Conservation (phyloP, 768 basidiomycete genomes). For the Mycena sanguinolenta region DNA sequence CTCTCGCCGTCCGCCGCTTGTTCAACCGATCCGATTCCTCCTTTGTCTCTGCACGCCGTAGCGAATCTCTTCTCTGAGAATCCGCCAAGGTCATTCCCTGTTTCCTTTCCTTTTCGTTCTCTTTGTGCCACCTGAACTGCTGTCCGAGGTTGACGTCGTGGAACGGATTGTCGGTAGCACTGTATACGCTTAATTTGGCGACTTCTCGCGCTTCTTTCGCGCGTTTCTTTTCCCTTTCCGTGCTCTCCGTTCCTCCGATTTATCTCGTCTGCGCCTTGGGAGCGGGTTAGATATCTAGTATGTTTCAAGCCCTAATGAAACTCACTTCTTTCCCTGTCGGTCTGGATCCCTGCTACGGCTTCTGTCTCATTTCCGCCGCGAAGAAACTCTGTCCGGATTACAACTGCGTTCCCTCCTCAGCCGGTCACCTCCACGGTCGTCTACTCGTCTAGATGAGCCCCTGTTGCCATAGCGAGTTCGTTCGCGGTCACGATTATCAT, state of each 20-base stretch:
- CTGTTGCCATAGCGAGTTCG: constrained; percentile 48
- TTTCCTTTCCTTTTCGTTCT: constrained; percentile 95
- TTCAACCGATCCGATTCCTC: constrained; percentile 96
- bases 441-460: constrained; percentile 47
- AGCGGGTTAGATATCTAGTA: constrained; percentile 20
- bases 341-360: constrained; percentile 56
- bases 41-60: constrained; percentile 90
- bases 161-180: constrained; percentile 97
- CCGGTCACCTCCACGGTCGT: constrained; percentile 42
- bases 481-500: constrained; percentile 54
- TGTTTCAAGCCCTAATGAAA: constrained; percentile 10
- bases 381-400: constrained; percentile 39
- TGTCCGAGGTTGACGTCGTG: constrained; percentile 97
- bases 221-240: constrained; percentile 90
- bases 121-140: constrained; percentile 99
- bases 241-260: constrained; percentile 86
- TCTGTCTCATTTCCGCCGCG: constrained; percentile 47
- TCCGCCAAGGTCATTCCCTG: constrained; percentile 85
- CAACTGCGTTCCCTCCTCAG: constrained; percentile 43
- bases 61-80: constrained; percentile 81
- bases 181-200: constrained; percentile 96
- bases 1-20: constrained; percentile 89
- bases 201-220: constrained; percentile 88
- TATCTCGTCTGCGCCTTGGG: constrained; percentile 83
- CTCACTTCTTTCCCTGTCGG: constrained; percentile 62